Evolutionary conservation across 257 asterid species (phyloP).

Genomic region (Nyctanthes arbortristis): DNA sequence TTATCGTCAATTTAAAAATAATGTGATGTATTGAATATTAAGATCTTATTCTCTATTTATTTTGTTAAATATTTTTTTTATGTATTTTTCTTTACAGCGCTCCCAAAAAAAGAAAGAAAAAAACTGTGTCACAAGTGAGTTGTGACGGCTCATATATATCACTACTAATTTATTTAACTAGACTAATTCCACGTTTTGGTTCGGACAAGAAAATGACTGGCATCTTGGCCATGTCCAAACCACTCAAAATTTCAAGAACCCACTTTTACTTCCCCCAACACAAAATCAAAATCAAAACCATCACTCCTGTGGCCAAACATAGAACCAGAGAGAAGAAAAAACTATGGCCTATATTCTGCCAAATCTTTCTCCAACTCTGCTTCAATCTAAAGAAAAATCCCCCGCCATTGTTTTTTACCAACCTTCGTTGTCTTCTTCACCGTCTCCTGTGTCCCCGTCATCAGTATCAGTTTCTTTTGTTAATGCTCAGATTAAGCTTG

Average conservation of each 20-base stretch:
- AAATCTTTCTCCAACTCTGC: constrained; percentile 55
- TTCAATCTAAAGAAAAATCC: constrained; percentile 46
- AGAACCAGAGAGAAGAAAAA: constrained; percentile 1
- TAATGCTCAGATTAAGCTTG: constrained; percentile 39
- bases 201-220: background rate
- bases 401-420: constrained; percentile 34
- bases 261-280: background rate
- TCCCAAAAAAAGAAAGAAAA: no score
- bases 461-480: constrained; percentile 24
- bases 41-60: no score
- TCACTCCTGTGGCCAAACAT: background rate
- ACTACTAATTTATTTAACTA: no score
- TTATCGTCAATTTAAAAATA: no score
- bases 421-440: background rate
- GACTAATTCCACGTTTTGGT: no score
- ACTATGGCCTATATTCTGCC: constrained; percentile 75
- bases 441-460: constrained; percentile 14
- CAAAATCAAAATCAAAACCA: constrained; percentile 19
- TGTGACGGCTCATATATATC: no score
- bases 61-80: no score
- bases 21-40: no score
- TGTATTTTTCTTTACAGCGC: no score
- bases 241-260: constrained; percentile 39
- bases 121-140: no score
- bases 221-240: constrained; percentile 31